Conservation (phyloP, 768 basidiomycete genomes). For the Rhodotorula kratochvilovae region DNA sequence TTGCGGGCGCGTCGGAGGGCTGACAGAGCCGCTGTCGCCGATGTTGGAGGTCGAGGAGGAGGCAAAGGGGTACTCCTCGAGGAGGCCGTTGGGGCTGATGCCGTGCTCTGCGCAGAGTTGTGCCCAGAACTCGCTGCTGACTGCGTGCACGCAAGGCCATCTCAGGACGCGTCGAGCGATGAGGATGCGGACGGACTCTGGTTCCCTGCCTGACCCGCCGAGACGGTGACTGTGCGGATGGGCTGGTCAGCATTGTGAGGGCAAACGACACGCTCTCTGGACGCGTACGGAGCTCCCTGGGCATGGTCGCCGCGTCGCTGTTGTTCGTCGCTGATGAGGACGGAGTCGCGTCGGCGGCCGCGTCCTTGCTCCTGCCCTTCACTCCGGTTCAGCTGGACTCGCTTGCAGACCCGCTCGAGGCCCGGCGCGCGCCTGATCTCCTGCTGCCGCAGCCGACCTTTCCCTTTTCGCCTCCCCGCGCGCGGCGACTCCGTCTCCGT, state of each 20-base stretch:
- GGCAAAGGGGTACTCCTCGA: conserved; percentile 80
- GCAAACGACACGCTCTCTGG: background rate
- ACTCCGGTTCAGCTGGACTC: too few relatives aligned
- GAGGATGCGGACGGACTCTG: conserved; percentile 59
- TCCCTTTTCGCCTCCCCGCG: too few relatives aligned
- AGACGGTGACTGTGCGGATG: conserved; percentile 57
- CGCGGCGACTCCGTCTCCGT: too few relatives aligned
- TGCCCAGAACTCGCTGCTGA: conserved; percentile 98
- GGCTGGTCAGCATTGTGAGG: background rate
- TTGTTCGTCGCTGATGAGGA: background rate
- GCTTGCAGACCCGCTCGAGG: too few relatives aligned
- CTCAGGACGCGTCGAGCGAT: background rate
- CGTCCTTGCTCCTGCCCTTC: too few relatives aligned
- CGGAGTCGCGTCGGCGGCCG: background rate
- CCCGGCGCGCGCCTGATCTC: too few relatives aligned
- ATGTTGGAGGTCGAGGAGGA: conserved; percentile 9
- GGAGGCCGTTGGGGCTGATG: conserved; percentile 87
- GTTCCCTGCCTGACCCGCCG: conserved; percentile 88
- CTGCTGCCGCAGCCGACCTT: too few relatives aligned
- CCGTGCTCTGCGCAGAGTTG: conserved; percentile 97
- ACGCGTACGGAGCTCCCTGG: conserved; percentile 23
- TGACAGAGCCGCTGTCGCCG: conserved; percentile 13
- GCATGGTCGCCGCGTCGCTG: conserved; percentile 8
- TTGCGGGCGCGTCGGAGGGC: conserved; percentile 1
- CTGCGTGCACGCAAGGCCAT: conserved; percentile 49